A percentile compares a stretch with the other conserved stretches of the same genome.
Evolutionary conservation across 202 grass and related monocot species (phyloP).

Genomic region (Carex arenaria): DNA sequence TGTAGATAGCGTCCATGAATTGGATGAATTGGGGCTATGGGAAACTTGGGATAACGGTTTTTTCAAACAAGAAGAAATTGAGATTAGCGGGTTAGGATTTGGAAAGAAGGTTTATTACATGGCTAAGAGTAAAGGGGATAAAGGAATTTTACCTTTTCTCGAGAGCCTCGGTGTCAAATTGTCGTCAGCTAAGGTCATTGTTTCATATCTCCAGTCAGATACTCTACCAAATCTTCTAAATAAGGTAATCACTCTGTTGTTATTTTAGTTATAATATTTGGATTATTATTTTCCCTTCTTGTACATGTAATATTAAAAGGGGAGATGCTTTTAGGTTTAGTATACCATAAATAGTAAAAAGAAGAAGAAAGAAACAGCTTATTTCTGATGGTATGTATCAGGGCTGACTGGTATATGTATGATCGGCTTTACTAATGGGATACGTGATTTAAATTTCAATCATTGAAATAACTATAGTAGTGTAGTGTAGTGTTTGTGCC

Average conservation of each 20-base stretch:
- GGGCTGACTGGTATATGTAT: not conserved
- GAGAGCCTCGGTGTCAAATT: conserved; percentile 75
- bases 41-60: conserved; percentile 51
- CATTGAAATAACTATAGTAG: not conserved
- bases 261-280: too few species aligned
- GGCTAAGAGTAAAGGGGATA: conserved; percentile 64
- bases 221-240: conserved; percentile 56
- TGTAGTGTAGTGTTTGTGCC: not conserved
- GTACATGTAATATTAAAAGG: not conserved
- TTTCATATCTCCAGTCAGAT: conserved; percentile 44
- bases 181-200: conserved; percentile 70
- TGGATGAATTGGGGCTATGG: conserved; percentile 70
- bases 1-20: conserved; percentile 50
- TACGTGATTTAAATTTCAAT: not conserved
- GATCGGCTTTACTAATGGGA: not conserved
- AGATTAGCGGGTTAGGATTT: conserved; percentile 49
- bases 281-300: not conserved
- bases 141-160: conserved; percentile 53
- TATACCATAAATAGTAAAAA: not conserved
- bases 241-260: conserved; percentile 25
- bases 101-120: conserved; percentile 78
- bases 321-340: not conserved
- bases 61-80: conserved; percentile 10
- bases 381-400: not conserved
- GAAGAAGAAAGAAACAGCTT: not conserved